Evolutionary conservation across 2,329 filamentous ascomycete genomes (phyloP).

Genomic region (Cordyceps javanica): DNA sequence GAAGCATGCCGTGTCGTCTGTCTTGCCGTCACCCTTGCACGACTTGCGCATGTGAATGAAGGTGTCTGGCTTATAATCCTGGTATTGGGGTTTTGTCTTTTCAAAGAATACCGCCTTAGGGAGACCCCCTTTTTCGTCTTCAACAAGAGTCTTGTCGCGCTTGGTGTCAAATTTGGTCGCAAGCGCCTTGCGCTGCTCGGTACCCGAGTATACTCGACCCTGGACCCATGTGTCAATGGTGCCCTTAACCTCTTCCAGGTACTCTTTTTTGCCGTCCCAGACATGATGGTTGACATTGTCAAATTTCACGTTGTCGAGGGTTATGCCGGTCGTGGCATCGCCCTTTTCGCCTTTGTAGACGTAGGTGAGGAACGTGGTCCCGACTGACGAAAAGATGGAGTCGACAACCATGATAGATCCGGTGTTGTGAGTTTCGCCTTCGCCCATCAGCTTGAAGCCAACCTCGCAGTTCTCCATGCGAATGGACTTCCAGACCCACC

Average conservation of each 20-base stretch:
- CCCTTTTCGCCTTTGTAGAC: background rate
- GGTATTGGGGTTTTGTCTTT: background rate
- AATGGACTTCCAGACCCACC: slow-evolving; percentile 43
- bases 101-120: background rate
- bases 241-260: too few species aligned
- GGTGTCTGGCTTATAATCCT: background rate
- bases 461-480: background rate
- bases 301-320: slow-evolving; percentile 3
- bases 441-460: background rate
- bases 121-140: too few species aligned
- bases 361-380: background rate
- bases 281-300: background rate
- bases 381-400: background rate
- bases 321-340: background rate
- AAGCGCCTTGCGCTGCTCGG: too few species aligned
- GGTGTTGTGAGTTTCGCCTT: background rate
- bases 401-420: background rate
- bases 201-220: too few species aligned
- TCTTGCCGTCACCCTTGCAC: background rate
- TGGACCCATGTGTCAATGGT: too few species aligned
- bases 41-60: background rate
- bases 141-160: too few species aligned
- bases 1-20: background rate
- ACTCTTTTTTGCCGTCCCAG: background rate
- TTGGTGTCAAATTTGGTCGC: too few species aligned